These are phyloP conservation scores for Achlya hypogyna DNA, from an alignment of 352 stramenopile species.

Conservation along the genomic window DNA sequence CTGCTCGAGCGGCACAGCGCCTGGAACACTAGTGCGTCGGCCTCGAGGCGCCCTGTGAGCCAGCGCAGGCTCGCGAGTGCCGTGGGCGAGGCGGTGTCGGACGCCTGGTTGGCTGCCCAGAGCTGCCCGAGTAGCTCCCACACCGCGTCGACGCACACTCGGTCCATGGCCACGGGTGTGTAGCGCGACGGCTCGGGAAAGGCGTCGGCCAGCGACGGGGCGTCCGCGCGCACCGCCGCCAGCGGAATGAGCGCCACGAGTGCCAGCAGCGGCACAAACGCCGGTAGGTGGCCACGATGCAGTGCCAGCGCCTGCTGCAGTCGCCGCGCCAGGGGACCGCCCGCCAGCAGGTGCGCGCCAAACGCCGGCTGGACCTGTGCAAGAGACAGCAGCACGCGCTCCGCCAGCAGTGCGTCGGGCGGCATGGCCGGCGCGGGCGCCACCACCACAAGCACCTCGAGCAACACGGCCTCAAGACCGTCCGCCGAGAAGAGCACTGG, in stretches of 20 bases:
- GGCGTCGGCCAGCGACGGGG: background rate
- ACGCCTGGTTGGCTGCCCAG: conserved; percentile 26
- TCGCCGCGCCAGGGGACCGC: conserved; percentile 20
- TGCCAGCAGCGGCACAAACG: conserved; percentile 52
- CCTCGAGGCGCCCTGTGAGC: background rate
- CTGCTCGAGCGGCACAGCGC: conserved; percentile 43
- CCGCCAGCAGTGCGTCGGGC: conserved; percentile 34
- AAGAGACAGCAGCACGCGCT: conserved; percentile 52
- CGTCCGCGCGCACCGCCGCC: conserved; percentile 44
- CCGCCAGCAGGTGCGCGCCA: conserved; percentile 39
- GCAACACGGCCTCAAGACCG: conserved; percentile 35
- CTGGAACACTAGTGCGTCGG: conserved; percentile 32
- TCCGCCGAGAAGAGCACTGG: conserved; percentile 22
- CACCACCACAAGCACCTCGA: conserved; percentile 41
- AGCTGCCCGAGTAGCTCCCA: conserved; percentile 58
- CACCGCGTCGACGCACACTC: conserved; percentile 35
- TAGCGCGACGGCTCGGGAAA: conserved; percentile 15
- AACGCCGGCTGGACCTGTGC: conserved; percentile 40
- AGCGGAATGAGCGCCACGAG: conserved; percentile 54
- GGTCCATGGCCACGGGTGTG: conserved; percentile 18
- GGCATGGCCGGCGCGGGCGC: conserved; percentile 21
- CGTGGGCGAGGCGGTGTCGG: background rate
- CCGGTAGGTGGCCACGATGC: conserved; percentile 38
- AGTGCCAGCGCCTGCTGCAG: conserved; percentile 36
- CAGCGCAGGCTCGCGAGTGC: background rate